A percentile compares a stretch with the other conserved stretches of the same genome.
These are phyloP conservation scores for Coemansia sp. DNA, from an alignment of 192 early-diverging fungal species.

Conservation along the genomic window DNA sequence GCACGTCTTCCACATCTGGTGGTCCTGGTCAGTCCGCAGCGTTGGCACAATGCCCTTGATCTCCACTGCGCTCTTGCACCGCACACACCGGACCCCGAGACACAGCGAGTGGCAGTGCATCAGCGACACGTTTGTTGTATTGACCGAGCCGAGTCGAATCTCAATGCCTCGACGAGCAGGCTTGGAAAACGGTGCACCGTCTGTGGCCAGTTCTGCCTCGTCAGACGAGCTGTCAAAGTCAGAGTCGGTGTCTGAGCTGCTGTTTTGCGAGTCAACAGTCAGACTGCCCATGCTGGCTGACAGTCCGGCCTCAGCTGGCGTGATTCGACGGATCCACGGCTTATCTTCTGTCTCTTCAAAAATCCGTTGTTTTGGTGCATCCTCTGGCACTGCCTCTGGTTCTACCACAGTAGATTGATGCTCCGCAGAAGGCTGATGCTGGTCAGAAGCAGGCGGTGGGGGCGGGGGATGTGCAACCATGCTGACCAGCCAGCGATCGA, in stretches of 20 bases:
- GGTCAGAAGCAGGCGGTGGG: background rate
- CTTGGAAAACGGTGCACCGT: conserved; percentile 31
- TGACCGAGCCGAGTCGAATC: conserved; percentile 63
- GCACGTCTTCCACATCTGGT: conserved; percentile 57
- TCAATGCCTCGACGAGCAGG: conserved; percentile 69
- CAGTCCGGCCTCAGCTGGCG: conserved; percentile 28
- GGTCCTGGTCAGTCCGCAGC: conserved; percentile 26
- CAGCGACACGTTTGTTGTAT: conserved; percentile 66
- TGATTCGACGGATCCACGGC: conserved; percentile 41
- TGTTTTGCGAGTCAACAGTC: background rate
- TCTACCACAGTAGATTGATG: background rate
- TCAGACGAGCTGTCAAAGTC: conserved; percentile 6
- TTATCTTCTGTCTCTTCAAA: conserved; percentile 23
- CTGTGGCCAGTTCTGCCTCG: conserved; percentile 13
- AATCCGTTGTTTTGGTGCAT: background rate
- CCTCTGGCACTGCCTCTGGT: background rate
- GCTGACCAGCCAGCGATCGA: conserved; percentile 49
- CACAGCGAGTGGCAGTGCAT: conserved; percentile 65
- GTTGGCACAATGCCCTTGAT: conserved; percentile 56
- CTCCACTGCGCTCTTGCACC: conserved; percentile 72
- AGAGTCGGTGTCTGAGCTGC: background rate
- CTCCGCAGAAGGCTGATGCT: background rate
- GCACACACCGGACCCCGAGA: conserved; percentile 67
- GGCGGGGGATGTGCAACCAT: conserved; percentile 18
- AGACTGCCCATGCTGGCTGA: conserved; percentile 7